Evolutionary conservation across 495 filamentous ascomycete genomes (phyloP), one percentile per base, ranked within the genome.

Genomic region (Chlorociboria aeruginascens): DNA sequence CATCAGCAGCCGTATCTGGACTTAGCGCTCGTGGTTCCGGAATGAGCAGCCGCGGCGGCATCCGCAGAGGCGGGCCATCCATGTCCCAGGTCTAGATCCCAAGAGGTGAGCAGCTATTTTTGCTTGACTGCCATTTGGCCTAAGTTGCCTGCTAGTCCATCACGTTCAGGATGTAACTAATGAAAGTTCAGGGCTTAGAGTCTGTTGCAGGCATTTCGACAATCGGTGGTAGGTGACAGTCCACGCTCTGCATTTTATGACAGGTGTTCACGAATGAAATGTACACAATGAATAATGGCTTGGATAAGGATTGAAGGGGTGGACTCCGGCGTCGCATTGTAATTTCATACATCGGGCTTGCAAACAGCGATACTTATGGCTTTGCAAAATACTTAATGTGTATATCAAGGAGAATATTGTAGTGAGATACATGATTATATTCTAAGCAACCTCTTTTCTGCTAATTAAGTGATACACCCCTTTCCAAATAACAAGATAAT

Each of bases 81-180:
- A 84, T 84, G 79, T 69, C 74, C 45, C 78, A 83, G 65, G 78
- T 83, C 40, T 84, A 79, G 72, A 46, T 1, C 38, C 31, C 40
- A 43, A 46, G 11, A 33, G 20, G 53, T 53, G 43, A 48, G 52
- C 44, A 38, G 48, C 20, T 43, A n/a, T 36, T 41, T 46, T 48
- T 50, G 46, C 46, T 29, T 43, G 28, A 38, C 20, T 46, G 51
- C 46, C 35, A 46, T 28, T 43, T 31, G 45, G 33, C 47, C 16
- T 13, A n/a, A n/a, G 13, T 39, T 6, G 3, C 20, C 36, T n/a
- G 36, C 36, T 2, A 16, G 20, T 25, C 20, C 20, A 25, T 25
- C 20, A 25, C 13, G 13, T 39, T 14, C 3, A 14, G 20, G 11
- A 39, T 6, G 8, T 8, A 3, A 39, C 20, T 39, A 33, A 28